These are phyloP conservation scores for Lentinula lateritia DNA, from an alignment of 768 basidiomycete genomes.

Conservation along the genomic window DNA sequence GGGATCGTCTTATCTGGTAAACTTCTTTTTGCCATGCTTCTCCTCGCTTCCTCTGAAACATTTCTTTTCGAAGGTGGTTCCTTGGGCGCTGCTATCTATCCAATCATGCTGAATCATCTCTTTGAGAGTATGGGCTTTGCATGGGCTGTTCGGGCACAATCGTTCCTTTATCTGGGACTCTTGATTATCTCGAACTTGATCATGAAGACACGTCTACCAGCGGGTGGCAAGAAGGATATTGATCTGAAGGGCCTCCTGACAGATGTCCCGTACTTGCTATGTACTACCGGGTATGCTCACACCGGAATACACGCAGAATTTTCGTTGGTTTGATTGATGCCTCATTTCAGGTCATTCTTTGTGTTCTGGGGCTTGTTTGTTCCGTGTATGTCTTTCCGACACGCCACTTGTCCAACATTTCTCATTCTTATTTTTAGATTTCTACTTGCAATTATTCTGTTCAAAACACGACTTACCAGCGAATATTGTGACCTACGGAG, in stretches of 20 bases:
- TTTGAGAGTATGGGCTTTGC: slow-evolving; percentile 3
- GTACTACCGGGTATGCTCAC: neutral
- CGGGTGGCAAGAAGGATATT: neutral
- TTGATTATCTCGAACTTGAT: slow-evolving; percentile 2
- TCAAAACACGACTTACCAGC: slow-evolving; percentile 3
- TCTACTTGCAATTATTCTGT: slow-evolving; percentile 6
- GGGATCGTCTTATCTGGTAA: slow-evolving; percentile 32
- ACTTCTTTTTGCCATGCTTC: neutral
- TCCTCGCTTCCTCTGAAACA: neutral
- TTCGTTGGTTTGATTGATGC: neutral
- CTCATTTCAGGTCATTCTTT: slow-evolving; percentile 1
- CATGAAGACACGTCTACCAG: slow-evolving; percentile 4
- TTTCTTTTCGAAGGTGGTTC: slow-evolving; percentile 5
- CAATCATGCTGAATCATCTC: slow-evolving; percentile 20
- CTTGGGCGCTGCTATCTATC: slow-evolving; percentile 19
- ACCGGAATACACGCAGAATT: neutral
- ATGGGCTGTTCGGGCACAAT: slow-evolving; percentile 4
- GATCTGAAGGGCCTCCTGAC: slow-evolving; percentile 3
- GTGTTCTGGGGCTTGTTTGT: slow-evolving; percentile 8
- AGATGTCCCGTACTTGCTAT: slow-evolving; percentile 1
- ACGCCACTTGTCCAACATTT: neutral
- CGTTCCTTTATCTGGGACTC: slow-evolving; percentile 2
- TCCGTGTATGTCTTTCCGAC: neutral
- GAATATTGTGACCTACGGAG: slow-evolving; percentile 6
- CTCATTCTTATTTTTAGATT: neutral